Base-by-base conservation (phyloP, 2,329 filamentous ascomycete species). In the Aspergillus piperis region DNA sequence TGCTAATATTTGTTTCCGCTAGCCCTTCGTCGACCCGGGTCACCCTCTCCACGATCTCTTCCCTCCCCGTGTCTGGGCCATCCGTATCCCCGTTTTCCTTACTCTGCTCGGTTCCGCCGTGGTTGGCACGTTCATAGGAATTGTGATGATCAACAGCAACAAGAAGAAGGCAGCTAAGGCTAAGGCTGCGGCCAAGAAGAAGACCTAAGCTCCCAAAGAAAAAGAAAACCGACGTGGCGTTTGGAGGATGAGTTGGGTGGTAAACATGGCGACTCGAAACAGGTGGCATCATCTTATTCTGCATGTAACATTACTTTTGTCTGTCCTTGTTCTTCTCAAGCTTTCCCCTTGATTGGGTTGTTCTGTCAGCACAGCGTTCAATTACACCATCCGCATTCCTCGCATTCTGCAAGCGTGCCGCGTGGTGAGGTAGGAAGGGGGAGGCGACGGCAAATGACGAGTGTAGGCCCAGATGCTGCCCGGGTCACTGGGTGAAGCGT, bases 71-170 rank as follows among this genome's bases (percentile, higher is more conserved):
- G 93, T 96, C 76, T 99, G 95, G 95, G 95, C 95, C 62, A 96
- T 99, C 76, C 93, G 95, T 77, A 95, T 99, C 73, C 95, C 95
- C 69, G 94, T 99, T 71, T 96, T 99, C 76, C 88, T 99, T 68
- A 89, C 97, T 65, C 88, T 99, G 50, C 84, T 99, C 67, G 93
- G 90, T 66, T 93, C 89, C 62, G 92, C 95, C 61, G 92, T 99
- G 62, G 94, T 99, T 63, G 95, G 95, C 65, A 96, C 92, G 62
- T 99, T 99, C 83, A 84, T 99, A 68, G 90, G 90, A 71, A 88
- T 96, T 74, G 94, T 99, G 73, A 99, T 99, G 95, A 98, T 99
- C 81, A 88, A 91, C 77, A 98, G 94, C 84, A 97, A 97, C 84
- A 86, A 90, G 77, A 98, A 98, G 87, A 97, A 95, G 87, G 92